Evolutionary conservation across 225 moss, liverwort and hornwort species (phyloP).

Genomic region (Physcomitrellopsis africana): DNA sequence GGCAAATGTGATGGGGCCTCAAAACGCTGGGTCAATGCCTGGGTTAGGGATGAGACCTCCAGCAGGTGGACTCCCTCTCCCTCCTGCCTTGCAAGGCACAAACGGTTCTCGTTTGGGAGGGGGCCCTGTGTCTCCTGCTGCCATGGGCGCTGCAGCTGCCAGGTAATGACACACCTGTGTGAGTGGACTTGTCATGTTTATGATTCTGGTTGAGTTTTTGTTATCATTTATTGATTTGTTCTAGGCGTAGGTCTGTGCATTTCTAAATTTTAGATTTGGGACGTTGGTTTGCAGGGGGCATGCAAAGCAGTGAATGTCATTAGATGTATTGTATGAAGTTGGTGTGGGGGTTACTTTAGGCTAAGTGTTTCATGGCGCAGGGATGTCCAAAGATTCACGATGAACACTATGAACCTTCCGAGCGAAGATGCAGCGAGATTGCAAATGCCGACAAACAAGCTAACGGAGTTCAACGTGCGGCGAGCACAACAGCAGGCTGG

Average conservation of each 20-base stretch:
- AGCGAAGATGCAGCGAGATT: constrained; percentile 69
- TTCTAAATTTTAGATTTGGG: neutral
- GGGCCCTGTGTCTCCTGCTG: constrained; percentile 55
- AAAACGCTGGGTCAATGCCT: constrained; percentile 45
- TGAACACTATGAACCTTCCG: constrained; percentile 43
- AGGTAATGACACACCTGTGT: constrained; percentile 37
- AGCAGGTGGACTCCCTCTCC: constrained; percentile 52
- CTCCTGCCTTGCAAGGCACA: constrained; percentile 41
- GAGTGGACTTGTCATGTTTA: neutral
- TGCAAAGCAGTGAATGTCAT: neutral
- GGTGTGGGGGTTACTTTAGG: neutral
- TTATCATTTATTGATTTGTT: neutral
- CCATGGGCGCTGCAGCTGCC: neutral
- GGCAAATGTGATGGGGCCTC: constrained; percentile 39
- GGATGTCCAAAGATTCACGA: constrained; percentile 65
- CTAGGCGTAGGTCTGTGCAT: neutral
- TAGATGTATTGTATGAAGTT: neutral
- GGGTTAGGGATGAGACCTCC: constrained; percentile 70
- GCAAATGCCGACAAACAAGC: constrained; percentile 50
- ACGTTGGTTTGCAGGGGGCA: neutral
- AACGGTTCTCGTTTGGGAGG: constrained; percentile 62
- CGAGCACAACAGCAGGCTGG: constrained; percentile 60
- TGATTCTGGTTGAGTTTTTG: neutral
- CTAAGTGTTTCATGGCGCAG: constrained; percentile 41
- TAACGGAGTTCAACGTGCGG: constrained; percentile 46